Evolutionary conservation across 148 eudicot genomes (phyloP).

Genomic region (Rhododendron mucronatum): DNA sequence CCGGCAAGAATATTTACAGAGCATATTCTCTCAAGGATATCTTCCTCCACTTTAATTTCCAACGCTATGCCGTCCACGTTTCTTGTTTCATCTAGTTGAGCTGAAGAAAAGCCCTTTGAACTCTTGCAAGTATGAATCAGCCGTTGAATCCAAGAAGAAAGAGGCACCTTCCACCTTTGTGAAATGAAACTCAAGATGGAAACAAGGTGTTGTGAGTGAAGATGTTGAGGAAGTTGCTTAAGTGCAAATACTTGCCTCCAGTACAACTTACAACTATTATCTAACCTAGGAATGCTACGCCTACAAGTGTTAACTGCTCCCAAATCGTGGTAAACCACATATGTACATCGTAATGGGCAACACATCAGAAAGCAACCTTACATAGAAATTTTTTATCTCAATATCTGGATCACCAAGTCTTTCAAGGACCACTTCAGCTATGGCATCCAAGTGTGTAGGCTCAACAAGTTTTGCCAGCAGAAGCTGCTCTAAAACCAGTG

Average conservation of each 20-base stretch:
- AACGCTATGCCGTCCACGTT: conserved; percentile 41
- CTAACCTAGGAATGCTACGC: conserved; percentile 25
- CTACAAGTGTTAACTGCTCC: conserved; percentile 30
- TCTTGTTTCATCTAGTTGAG: conserved; percentile 54
- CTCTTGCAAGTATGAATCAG: conserved; percentile 62
- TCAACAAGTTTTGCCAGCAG: conserved; percentile 67
- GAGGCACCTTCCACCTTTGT: conserved; percentile 96
- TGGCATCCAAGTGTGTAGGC: conserved; percentile 49
- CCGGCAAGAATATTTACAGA: conserved; percentile 77
- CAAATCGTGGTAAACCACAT: conserved; percentile 54
- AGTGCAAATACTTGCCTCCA: conserved; percentile 92
- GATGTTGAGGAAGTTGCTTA: conserved; percentile 76
- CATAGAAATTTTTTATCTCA: conserved; percentile 49
- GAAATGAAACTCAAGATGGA: conserved; percentile 85
- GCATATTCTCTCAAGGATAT: conserved; percentile 58
- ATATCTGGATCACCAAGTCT: conserved; percentile 80
- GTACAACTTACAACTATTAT: conserved; percentile 42
- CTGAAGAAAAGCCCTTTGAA: conserved; percentile 37
- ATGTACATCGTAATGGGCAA: conserved; percentile 59
- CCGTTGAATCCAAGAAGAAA: conserved; percentile 94
- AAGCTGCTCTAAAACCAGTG: conserved; percentile 59
- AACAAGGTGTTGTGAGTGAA: conserved; percentile 92
- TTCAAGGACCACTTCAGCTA: conserved; percentile 65
- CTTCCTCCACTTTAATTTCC: conserved; percentile 55
- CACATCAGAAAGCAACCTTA: conserved; percentile 60